Conservation (phyloP, 768 basidiomycete genomes). For the Phallus indusiatus region DNA sequence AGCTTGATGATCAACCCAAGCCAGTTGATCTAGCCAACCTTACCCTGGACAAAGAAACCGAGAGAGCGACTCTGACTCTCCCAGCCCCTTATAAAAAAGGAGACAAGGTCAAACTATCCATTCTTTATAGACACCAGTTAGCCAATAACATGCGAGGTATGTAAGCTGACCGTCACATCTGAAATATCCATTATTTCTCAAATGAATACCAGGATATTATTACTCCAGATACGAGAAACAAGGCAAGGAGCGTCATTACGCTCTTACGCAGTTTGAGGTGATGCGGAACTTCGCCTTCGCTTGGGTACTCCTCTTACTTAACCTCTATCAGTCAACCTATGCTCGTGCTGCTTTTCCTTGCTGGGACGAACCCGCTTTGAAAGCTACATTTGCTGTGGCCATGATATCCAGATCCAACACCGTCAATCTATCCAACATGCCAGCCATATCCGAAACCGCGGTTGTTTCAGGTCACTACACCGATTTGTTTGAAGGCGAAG, state of each 20-base stretch:
- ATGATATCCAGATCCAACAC: conserved; percentile 72
- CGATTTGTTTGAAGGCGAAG: conserved; percentile 12
- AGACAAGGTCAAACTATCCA: conserved; percentile 58
- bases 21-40: conserved; percentile 33
- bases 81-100: conserved; percentile 50
- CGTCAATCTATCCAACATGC: conserved; percentile 83
- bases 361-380: conserved; percentile 90
- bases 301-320: background rate
- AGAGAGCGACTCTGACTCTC: conserved; percentile 58
- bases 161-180: conserved; percentile 3
- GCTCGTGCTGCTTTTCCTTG: conserved; percentile 78
- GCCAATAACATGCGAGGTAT: conserved; percentile 63
- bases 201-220: conserved; percentile 45
- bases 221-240: conserved; percentile 53
- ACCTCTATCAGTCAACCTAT: conserved; percentile 57
- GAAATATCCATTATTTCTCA: conserved; percentile 3
- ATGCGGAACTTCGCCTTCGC: conserved; percentile 17
- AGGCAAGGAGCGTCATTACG: conserved; percentile 56
- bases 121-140: conserved; percentile 60
- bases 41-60: conserved; percentile 47
- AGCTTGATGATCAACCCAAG: conserved; percentile 41
- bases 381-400: conserved; percentile 71
- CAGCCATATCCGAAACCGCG: conserved; percentile 40
- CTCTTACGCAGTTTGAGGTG: conserved; percentile 84
- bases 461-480: conserved; percentile 13